Percentiles rank a stretch among this genome's conserved stretches.
These are phyloP conservation scores for Trichosanthes cucumerina DNA, from an alignment of 306 rosid genomes.

Conservation along the genomic window DNA sequence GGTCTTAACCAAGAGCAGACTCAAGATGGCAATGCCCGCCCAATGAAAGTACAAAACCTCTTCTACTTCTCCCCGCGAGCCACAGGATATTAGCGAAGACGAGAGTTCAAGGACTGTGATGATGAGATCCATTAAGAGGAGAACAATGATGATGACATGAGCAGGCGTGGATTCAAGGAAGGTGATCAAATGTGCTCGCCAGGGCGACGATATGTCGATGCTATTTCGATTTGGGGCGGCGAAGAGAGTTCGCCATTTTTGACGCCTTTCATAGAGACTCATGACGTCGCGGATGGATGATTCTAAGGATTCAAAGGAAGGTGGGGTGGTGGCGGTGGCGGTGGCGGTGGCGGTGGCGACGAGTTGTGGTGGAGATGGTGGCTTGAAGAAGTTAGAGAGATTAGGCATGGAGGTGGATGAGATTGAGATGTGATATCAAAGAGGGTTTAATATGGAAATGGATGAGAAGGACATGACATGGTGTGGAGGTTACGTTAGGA, in stretches of 20 bases:
- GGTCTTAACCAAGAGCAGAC: slow-evolving; percentile 36
- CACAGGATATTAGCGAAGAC: slow-evolving; percentile 33
- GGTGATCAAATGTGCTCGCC: slow-evolving; percentile 39
- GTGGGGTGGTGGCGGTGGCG: not conserved
- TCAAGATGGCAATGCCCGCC: slow-evolving; percentile 50
- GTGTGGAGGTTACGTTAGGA: not conserved
- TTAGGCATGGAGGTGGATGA: not conserved
- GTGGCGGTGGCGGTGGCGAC: not conserved
- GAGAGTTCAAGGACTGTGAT: slow-evolving; percentile 61
- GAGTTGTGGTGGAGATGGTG: not conserved
- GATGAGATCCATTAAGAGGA: slow-evolving; percentile 47
- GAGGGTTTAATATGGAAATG: not conserved
- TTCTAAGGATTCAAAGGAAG: not conserved
- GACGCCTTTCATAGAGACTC: not conserved
- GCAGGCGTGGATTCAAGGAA: slow-evolving; percentile 49
- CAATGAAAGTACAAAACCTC: slow-evolving; percentile 30
- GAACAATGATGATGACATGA: slow-evolving; percentile 23
- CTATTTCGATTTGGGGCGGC: not conserved
- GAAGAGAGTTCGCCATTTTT: not conserved
- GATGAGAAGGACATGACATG: not conserved
- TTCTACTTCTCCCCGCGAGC: not conserved
- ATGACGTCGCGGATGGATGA: not conserved
- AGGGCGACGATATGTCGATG: slow-evolving; percentile 11
- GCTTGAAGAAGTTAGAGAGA: not conserved
- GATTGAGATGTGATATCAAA: not conserved